Conservation (phyloP, 2,329 filamentous ascomycete species). For the Talaromyces sp. region DNA sequence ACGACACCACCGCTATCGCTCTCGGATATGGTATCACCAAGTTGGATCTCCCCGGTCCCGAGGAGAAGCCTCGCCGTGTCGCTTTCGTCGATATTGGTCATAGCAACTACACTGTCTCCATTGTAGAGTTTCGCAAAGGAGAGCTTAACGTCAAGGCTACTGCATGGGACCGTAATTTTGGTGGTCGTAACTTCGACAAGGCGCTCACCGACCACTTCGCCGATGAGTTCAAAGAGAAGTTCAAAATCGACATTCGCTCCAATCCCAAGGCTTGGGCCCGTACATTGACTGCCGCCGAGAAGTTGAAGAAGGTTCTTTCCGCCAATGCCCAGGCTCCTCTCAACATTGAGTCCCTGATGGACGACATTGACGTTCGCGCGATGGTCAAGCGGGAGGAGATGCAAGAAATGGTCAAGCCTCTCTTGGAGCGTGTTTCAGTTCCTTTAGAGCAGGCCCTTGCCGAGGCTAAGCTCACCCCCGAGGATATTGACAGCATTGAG, state of each 20-base stretch:
- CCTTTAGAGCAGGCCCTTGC: constrained; percentile 88
- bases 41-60: constrained; percentile 78
- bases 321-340: constrained; percentile 89
- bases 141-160: constrained; percentile 92
- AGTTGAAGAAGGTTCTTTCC: constrained; percentile 96
- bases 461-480: constrained; percentile 84
- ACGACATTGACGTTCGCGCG: constrained; percentile 84
- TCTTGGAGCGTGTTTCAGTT: constrained; percentile 66
- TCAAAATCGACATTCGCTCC: constrained; percentile 90
- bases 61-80: constrained; percentile 89
- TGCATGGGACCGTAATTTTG: constrained; percentile 90
- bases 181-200: constrained; percentile 95
- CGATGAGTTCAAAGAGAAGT: constrained; percentile 94
- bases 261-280: constrained; percentile 88
- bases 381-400: constrained; percentile 93
- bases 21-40: constrained; percentile 98
- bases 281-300: constrained; percentile 84
- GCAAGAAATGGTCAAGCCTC: constrained; percentile 81
- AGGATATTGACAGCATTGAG: constrained; percentile 91
- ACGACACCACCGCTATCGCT: constrained; percentile 94
- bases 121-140: constrained; percentile 96
- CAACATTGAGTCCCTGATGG: constrained; percentile 98
- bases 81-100: constrained; percentile 93
- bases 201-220: constrained; percentile 91
- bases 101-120: constrained; percentile 89